Percentiles rank a stretch among this genome's conserved stretches.
Evolutionary conservation across 148 eudicot genomes (phyloP).

Genomic region (Camellia japonica): DNA sequence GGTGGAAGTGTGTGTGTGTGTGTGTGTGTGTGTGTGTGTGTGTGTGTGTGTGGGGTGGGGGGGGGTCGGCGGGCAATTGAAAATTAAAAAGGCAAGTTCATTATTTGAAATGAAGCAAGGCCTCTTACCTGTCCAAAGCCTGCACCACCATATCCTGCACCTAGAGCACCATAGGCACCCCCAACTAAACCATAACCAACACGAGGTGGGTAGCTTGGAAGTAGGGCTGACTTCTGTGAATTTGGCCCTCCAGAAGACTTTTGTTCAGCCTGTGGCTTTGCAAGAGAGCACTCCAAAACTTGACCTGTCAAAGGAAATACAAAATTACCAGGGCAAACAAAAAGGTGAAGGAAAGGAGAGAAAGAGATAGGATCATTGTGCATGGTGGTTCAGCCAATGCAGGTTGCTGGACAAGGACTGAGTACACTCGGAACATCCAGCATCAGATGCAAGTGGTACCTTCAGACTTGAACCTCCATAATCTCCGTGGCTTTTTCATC

Average conservation of each 20-base stretch:
- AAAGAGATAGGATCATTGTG: background rate
- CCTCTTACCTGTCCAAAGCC: slow-evolving; percentile 58
- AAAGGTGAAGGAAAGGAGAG: background rate
- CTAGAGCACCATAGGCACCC: slow-evolving; percentile 57
- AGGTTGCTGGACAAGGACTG: background rate
- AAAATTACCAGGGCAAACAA: too few species aligned
- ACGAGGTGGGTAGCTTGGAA: slow-evolving; percentile 69
- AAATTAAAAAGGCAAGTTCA: background rate
- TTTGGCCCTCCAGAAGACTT: slow-evolving; percentile 57
- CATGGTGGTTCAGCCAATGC: background rate
- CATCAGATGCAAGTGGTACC: background rate
- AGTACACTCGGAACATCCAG: background rate
- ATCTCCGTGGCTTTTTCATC: background rate
- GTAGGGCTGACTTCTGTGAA: slow-evolving; percentile 55
- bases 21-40: too few species aligned
- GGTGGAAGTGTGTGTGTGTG: too few species aligned
- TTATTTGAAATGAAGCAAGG: background rate
- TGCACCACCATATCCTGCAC: slow-evolving; percentile 73
- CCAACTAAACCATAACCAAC: slow-evolving; percentile 80
- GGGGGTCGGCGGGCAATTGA: too few species aligned
- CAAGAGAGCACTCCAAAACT: slow-evolving; percentile 83
- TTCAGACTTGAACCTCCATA: background rate
- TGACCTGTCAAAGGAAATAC: slow-evolving; percentile 46
- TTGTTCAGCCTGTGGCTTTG: slow-evolving; percentile 93
- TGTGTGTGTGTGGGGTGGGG: too few species aligned